A percentile compares a stretch with the other conserved stretches of the same genome.
Evolutionary conservation across 1,284 basidiomycete species (phyloP).

Genomic region (Blastosporella zonata): DNA sequence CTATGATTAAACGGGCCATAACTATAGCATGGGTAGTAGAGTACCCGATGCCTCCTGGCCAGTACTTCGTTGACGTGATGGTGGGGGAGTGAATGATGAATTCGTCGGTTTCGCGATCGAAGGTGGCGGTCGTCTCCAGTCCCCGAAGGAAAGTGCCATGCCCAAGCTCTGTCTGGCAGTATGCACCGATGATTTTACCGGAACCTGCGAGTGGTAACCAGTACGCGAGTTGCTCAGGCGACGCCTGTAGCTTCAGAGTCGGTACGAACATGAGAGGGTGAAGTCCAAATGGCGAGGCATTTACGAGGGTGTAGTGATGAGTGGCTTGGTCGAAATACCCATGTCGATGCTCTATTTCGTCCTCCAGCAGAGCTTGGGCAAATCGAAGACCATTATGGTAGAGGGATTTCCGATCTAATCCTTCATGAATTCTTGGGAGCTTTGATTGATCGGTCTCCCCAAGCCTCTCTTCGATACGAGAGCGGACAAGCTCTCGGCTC

Average conservation of each 20-base stretch:
- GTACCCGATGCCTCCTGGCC: constrained; percentile 23
- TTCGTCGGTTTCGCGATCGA: constrained; percentile 20
- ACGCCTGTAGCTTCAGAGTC: constrained; percentile 21
- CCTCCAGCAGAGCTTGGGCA: constrained; percentile 19
- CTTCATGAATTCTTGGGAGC: constrained; percentile 20
- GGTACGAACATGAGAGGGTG: constrained; percentile 23
- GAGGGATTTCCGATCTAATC: constrained; percentile 18
- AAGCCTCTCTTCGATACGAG: constrained; percentile 16
- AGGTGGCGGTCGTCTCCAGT: constrained; percentile 26
- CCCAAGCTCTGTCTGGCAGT: constrained; percentile 21
- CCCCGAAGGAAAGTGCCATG: constrained; percentile 21
- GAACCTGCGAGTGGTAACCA: constrained; percentile 24
- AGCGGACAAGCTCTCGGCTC: constrained; percentile 5
- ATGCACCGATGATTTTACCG: constrained; percentile 19
- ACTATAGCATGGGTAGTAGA: constrained; percentile 24
- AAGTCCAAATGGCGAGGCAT: constrained; percentile 23
- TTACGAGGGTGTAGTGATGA: constrained; percentile 18
- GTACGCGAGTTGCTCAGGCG: constrained; percentile 20
- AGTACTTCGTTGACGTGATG: constrained; percentile 23
- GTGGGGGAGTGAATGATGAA: constrained; percentile 26
- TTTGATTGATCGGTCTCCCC: constrained; percentile 9
- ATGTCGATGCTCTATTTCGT: constrained; percentile 14
- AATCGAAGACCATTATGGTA: constrained; percentile 23
- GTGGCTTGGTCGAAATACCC: constrained; percentile 7
- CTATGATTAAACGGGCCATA: constrained; percentile 21